phyloP scores from a whole-genome alignment of 441 rosid species.

The Croton laevigatus region DNA sequence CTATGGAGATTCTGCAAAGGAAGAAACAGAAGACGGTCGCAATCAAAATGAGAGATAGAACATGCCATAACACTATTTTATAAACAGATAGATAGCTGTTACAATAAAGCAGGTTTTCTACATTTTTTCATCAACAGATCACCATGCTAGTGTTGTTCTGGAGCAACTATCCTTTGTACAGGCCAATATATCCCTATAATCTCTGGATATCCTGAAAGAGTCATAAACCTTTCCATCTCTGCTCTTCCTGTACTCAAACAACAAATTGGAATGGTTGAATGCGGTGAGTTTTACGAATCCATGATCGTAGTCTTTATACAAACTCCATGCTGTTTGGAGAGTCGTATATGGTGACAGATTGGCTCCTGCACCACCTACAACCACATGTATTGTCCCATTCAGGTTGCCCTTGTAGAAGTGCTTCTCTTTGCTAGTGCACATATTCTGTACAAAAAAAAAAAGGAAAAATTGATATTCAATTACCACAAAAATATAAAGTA shows the following conservation, averaged over 20 bases:
- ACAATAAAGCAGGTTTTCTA: too few relatives aligned
- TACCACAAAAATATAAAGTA: neutral
- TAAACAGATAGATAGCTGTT: too few relatives aligned
- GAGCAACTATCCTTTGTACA: slow-evolving; percentile 69
- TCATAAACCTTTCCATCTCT: slow-evolving; percentile 73
- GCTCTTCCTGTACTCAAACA: slow-evolving; percentile 83
- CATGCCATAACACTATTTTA: too few relatives aligned
- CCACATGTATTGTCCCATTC: slow-evolving; percentile 75
- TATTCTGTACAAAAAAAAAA: slow-evolving; percentile 49
- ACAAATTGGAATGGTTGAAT: slow-evolving; percentile 50
- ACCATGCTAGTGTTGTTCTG: slow-evolving; percentile 48
- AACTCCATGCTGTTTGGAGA: slow-evolving; percentile 62
- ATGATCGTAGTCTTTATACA: slow-evolving; percentile 54
- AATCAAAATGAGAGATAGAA: too few relatives aligned
- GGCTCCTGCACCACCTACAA: slow-evolving; percentile 88
- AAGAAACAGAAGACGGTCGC: neutral
- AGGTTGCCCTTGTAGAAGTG: slow-evolving; percentile 46
- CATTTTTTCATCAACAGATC: neutral
- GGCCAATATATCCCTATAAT: slow-evolving; percentile 64
- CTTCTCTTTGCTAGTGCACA: slow-evolving; percentile 59
- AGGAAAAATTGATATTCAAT: neutral
- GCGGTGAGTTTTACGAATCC: slow-evolving; percentile 75
- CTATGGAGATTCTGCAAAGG: too few relatives aligned
- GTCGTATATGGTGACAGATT: slow-evolving; percentile 50
- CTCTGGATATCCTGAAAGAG: slow-evolving; percentile 61